phyloP scores from a whole-genome alignment of 1,284 basidiomycete genomes.

The Lentinus polychrous region DNA sequence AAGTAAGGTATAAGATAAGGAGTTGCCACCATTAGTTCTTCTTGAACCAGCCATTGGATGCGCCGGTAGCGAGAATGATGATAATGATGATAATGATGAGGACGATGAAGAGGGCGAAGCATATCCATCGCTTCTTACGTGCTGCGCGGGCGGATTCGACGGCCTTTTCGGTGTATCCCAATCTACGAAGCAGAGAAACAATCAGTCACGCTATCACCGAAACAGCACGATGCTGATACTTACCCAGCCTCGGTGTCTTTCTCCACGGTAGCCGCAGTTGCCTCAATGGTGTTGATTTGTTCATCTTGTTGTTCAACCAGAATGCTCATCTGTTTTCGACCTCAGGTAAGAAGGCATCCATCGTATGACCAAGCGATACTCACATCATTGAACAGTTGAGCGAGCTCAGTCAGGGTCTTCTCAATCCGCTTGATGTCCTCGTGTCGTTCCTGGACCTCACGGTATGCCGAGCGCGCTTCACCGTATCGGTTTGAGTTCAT shows the following conservation, averaged over 20 bases:
- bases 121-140: conserved; percentile 92
- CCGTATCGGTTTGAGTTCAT: conserved; percentile 89
- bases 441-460: conserved; percentile 94
- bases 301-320: conserved; percentile 93
- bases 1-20: no score
- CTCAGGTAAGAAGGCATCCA: neutral
- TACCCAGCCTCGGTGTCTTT: conserved; percentile 82
- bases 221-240: conserved; percentile 22
- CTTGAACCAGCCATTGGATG: conserved; percentile 12
- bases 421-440: conserved; percentile 96
- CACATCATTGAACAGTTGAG: conserved; percentile 93
- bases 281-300: conserved; percentile 74
- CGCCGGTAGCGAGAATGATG: conserved; percentile 46
- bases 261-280: conserved; percentile 65
- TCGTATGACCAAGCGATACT: conserved; percentile 17
- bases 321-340: conserved; percentile 63
- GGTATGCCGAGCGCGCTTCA: conserved; percentile 86
- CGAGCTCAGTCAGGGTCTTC: conserved; percentile 86
- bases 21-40: conserved; percentile 21
- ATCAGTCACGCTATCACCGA: neutral
- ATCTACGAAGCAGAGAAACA: conserved; percentile 31
- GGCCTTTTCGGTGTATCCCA: conserved; percentile 81
- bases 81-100: conserved; percentile 60
- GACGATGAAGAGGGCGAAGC: conserved; percentile 58
- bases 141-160: conserved; percentile 83